Base-by-base conservation (phyloP, 495 filamentous ascomycete species). In the Penicillium daleae region DNA sequence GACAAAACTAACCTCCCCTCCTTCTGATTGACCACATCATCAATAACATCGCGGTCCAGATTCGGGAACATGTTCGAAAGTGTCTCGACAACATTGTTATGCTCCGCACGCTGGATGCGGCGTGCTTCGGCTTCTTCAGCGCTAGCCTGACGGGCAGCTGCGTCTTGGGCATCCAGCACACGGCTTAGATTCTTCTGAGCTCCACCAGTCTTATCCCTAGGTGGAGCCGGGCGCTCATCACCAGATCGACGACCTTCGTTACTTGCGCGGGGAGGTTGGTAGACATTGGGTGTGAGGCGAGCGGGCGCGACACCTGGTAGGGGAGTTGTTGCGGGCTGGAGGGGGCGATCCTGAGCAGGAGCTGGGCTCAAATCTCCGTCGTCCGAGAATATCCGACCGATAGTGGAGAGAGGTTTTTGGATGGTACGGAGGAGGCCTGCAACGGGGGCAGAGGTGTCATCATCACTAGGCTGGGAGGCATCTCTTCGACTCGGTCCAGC, bases 321-420 rank as follows among this genome's bases (percentile, higher is more conserved):
- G 22, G 90, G 85, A 22, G 86, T 85, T 24, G 79, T 70, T 9
- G 83, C 79, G n/a, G 85, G 85, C 24, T 81, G 71, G 56, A 70
- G 49, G 0, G 68, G 60, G 64, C 70, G 71, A 66, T 85, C 81
- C 60, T 74, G 75, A 48, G 56, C 76, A 32, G 56, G 5, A 7
- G 46, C 29, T 4, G 62, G 32, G 1, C 50, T 40, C n/a, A 42
- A 37, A 13, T 80, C 78, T 40, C 70, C 55, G 1, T 97, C 93
- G 52, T 99, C 95, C 2, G 91, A 92, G 78, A 99, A 98, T 37
- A 99, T 97, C 57, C 93, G 88, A n/a, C 96, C 95, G 70, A 99
- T 96, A 17, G 93, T 95, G 44, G 91, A 92, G 40, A 99, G 79
- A 0, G 95, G 96, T 58, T 85, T 89, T 73, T 98, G 93, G 56